phyloP scores from a whole-genome alignment of 1,284 basidiomycete species.

The Mycosarcoma mackinlayi region DNA sequence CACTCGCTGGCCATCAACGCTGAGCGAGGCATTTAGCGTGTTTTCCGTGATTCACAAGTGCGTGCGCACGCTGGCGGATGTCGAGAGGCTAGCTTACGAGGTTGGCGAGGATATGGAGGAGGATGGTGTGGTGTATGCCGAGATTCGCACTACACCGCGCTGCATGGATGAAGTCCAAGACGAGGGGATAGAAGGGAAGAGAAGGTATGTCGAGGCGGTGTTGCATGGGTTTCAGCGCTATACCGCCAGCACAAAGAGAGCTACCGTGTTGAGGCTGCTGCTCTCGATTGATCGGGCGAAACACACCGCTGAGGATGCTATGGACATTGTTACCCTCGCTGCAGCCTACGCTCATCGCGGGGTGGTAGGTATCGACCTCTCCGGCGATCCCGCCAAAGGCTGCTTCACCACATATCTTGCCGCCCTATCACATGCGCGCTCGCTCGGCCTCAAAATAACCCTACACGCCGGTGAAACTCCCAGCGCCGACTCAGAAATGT shows the following conservation, averaged over 20 bases:
- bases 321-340: slow-evolving; percentile 26
- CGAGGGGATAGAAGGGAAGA: background rate
- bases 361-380: slow-evolving; percentile 44
- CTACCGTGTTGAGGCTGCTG: slow-evolving; percentile 22
- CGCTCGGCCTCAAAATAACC: slow-evolving; percentile 34
- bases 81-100: slow-evolving; percentile 35
- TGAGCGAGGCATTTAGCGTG: slow-evolving; percentile 41
- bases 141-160: slow-evolving; percentile 47
- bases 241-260: background rate
- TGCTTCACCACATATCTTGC: slow-evolving; percentile 14
- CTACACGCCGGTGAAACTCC: slow-evolving; percentile 46
- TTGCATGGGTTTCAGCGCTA: slow-evolving; percentile 18
- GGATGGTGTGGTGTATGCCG: slow-evolving; percentile 49
- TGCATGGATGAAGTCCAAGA: background rate
- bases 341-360: slow-evolving; percentile 1
- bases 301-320: slow-evolving; percentile 3
- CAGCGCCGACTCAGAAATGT: slow-evolving; percentile 24
- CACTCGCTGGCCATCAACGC: slow-evolving; percentile 15
- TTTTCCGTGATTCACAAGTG: slow-evolving; percentile 42
- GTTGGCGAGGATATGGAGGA: slow-evolving; percentile 31
- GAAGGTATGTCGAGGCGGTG: slow-evolving; percentile 32
- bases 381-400: slow-evolving; percentile 46
- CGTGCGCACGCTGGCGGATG: slow-evolving; percentile 20
- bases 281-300: slow-evolving; percentile 47
- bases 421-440: slow-evolving; percentile 15